Evolutionary conservation across 2,329 filamentous ascomycete species (phyloP).

Genomic region (Colletotrichum eremochloae): DNA sequence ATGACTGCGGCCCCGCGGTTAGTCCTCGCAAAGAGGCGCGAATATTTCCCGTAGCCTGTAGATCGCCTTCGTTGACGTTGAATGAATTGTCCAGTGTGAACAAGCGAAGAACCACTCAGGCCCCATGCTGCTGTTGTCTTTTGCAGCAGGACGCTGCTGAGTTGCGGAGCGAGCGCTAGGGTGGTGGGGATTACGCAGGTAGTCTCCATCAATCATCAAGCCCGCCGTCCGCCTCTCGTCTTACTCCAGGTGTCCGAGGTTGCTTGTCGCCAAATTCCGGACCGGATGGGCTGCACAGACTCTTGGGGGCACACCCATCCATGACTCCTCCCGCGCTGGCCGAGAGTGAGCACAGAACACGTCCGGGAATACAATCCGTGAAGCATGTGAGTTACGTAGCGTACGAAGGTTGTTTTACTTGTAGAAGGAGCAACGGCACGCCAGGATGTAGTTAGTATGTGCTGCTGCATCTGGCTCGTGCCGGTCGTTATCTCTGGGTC

Average conservation of each 20-base stretch:
- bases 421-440: background rate
- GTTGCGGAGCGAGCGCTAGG: conserved; percentile 32
- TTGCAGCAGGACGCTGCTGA: conserved; percentile 1
- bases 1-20: conserved; percentile 38
- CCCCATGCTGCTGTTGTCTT: conserved; percentile 33
- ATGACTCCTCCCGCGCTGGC: conserved; percentile 29
- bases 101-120: conserved; percentile 35
- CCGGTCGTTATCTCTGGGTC: conserved; percentile 33
- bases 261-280: conserved; percentile 27
- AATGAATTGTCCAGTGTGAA: conserved; percentile 30
- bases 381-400: conserved; percentile 24
- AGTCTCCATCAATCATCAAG: conserved; percentile 40
- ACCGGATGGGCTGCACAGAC: conserved; percentile 33
- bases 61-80: conserved; percentile 34
- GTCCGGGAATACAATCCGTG: background rate
- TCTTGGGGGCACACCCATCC: conserved; percentile 10
- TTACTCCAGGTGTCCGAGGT: conserved; percentile 34
- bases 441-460: conserved; percentile 10
- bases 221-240: conserved; percentile 27
- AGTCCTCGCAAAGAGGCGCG: conserved; percentile 35
- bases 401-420: background rate
- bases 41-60: conserved; percentile 41
- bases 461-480: conserved; percentile 31
- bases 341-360: conserved; percentile 9
- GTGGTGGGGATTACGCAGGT: conserved; percentile 33